Percentiles rank a stretch among this genome's conserved stretches.
phyloP scores from a whole-genome alignment of 2,329 filamentous ascomycete species.

The Claviceps pazoutovae region DNA sequence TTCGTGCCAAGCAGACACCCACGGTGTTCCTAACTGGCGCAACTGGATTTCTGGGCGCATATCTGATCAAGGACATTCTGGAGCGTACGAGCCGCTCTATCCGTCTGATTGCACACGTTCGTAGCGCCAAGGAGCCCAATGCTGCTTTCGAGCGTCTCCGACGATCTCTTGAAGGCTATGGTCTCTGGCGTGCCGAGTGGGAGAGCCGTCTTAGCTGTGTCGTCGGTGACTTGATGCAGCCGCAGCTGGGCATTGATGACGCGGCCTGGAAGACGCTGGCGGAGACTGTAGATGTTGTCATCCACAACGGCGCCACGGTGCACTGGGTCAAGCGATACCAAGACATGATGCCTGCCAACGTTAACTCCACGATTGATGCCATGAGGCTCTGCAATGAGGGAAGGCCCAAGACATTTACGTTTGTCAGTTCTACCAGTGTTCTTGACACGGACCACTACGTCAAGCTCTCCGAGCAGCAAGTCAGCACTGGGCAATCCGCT shows the following conservation, averaged over 20 bases:
- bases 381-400: constrained; percentile 63
- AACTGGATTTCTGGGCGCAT: constrained; percentile 65
- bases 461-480: constrained; percentile 44
- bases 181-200: constrained; percentile 65
- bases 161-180: constrained; percentile 59
- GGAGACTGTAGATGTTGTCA: constrained; percentile 54
- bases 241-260: constrained; percentile 57
- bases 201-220: constrained; percentile 49
- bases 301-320: constrained; percentile 71
- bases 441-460: constrained; percentile 76
- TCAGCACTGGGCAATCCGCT: constrained; percentile 42
- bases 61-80: constrained; percentile 65
- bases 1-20: constrained; percentile 13
- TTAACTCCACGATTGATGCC: constrained; percentile 64
- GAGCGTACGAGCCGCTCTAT: constrained; percentile 11
- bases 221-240: constrained; percentile 58
- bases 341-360: constrained; percentile 59
- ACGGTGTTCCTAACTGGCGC: constrained; percentile 78
- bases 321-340: constrained; percentile 76
- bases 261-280: constrained; percentile 50
- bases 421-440: constrained; percentile 65
- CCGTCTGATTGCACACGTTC: constrained; percentile 57
- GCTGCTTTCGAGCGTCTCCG: constrained; percentile 51
- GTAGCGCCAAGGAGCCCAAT: constrained; percentile 44
- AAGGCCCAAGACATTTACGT: constrained; percentile 62